These are phyloP conservation scores for Phytophthora pseudosyringae DNA, from an alignment of 352 stramenopile species.

Conservation along the genomic window DNA sequence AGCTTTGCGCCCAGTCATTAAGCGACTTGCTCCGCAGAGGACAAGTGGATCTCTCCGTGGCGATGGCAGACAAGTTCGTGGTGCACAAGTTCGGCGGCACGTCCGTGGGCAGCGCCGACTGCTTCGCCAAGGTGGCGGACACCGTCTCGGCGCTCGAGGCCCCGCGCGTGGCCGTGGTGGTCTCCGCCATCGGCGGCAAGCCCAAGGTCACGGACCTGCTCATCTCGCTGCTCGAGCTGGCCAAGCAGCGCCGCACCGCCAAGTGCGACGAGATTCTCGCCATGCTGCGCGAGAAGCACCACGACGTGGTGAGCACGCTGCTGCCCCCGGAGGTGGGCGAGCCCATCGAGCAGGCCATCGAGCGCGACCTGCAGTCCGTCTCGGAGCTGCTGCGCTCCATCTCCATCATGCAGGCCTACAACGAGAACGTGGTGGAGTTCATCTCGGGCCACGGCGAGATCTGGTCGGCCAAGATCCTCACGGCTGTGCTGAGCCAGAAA, in stretches of 20 bases:
- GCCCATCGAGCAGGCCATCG: constrained; percentile 67
- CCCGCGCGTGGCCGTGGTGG: constrained; percentile 84
- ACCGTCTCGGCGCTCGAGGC: constrained; percentile 63
- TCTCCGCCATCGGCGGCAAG: constrained; percentile 96
- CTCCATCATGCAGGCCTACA: constrained; percentile 90
- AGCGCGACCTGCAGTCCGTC: constrained; percentile 68
- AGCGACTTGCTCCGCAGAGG: constrained; percentile 12
- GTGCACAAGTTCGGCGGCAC: constrained; percentile 99
- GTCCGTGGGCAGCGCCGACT: constrained; percentile 93
- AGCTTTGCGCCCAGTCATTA: constrained; percentile 27
- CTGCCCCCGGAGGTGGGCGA: constrained; percentile 55
- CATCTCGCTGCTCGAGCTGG: constrained; percentile 89
- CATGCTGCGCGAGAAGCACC: constrained; percentile 82
- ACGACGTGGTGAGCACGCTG: constrained; percentile 67
- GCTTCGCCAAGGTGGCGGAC: constrained; percentile 87
- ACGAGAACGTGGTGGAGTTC: constrained; percentile 89
- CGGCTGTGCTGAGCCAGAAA: constrained; percentile 68
- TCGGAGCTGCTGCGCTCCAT: constrained; percentile 87
- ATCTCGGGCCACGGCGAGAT: constrained; percentile 97
- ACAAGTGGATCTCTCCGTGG: constrained; percentile 20
- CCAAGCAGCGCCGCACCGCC: constrained; percentile 82
- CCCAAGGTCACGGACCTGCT: constrained; percentile 97
- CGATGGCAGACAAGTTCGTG: constrained; percentile 76
- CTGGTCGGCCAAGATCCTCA: constrained; percentile 95
- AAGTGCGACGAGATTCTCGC: constrained; percentile 76